phyloP scores from a whole-genome alignment of 345 rosid genomes.

The Lagerstroemia speciosa region DNA sequence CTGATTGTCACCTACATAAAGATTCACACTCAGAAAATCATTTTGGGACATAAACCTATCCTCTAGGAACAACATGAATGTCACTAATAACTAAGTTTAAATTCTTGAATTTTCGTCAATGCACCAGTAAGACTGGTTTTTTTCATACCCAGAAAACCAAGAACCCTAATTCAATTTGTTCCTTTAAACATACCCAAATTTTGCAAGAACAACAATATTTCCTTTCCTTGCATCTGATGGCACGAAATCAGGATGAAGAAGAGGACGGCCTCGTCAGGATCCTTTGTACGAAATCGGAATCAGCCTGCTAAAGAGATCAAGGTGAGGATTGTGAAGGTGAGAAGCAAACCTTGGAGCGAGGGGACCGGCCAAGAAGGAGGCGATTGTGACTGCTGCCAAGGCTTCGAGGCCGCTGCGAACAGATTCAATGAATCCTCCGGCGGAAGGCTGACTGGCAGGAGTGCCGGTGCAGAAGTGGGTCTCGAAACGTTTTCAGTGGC shows the following conservation, averaged over 20 bases:
- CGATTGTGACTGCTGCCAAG: conserved; percentile 16
- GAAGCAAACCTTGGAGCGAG: conserved; percentile 58
- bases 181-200: not conserved
- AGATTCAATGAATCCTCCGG: conserved; percentile 23
- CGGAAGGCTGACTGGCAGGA: not conserved
- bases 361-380: conserved; percentile 25
- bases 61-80: not conserved
- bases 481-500: not conserved
- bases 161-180: not conserved
- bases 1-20: not conserved
- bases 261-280: conserved; percentile 82
- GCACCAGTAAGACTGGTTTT: not conserved
- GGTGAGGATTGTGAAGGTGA: conserved; percentile 58
- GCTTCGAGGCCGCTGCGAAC: conserved; percentile 39
- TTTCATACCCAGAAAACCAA: not conserved
- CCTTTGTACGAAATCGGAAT: conserved; percentile 54
- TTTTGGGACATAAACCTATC: not conserved
- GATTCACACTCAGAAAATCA: not conserved
- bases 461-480: not conserved
- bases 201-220: conserved; percentile 10
- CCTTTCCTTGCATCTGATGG: conserved; percentile 99
- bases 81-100: not conserved
- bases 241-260: conserved; percentile 91
- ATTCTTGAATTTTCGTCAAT: not conserved
- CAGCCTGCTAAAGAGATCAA: conserved; percentile 28